Conservation (phyloP, 345 rosid species). For the Alliaria petiolata region DNA sequence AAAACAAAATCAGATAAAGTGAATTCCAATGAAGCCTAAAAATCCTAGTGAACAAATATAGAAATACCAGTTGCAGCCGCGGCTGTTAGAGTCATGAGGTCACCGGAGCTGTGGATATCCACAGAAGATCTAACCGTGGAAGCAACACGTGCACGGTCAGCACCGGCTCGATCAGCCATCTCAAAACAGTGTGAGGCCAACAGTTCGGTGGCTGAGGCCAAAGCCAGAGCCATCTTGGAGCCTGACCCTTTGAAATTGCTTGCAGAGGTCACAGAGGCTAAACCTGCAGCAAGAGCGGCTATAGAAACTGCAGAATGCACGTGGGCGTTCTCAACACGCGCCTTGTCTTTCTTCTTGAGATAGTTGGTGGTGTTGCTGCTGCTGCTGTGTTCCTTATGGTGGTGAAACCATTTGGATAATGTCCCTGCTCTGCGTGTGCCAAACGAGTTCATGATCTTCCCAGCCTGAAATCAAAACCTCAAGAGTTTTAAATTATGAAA, state of each 20-base stretch:
- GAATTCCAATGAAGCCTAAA: not conserved
- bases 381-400: constrained; percentile 51
- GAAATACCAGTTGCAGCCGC: constrained; percentile 89
- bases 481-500: not conserved
- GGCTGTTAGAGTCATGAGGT: constrained; percentile 89
- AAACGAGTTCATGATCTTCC: constrained; percentile 47
- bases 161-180: constrained; percentile 74
- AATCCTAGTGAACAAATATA: not conserved
- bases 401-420: constrained; percentile 81
- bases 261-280: constrained; percentile 76
- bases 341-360: constrained; percentile 73
- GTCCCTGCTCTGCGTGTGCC: constrained; percentile 55
- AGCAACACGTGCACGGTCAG: constrained; percentile 67
- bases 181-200: constrained; percentile 89
- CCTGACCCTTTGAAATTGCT: constrained; percentile 40
- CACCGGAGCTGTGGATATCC: constrained; percentile 72
- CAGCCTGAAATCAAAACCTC: constrained; percentile 35
- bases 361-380: constrained; percentile 18
- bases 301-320: constrained; percentile 76
- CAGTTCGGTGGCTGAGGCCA: constrained; percentile 85
- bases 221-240: constrained; percentile 66
- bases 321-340: constrained; percentile 68
- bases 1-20: constrained; percentile 4
- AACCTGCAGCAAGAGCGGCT: constrained; percentile 91
- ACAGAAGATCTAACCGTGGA: constrained; percentile 74